Percentiles rank a stretch among this genome's conserved stretches.
phyloP scores from a whole-genome alignment of 2,329 filamentous ascomycete species.

The Trichoderma endophyticum region DNA sequence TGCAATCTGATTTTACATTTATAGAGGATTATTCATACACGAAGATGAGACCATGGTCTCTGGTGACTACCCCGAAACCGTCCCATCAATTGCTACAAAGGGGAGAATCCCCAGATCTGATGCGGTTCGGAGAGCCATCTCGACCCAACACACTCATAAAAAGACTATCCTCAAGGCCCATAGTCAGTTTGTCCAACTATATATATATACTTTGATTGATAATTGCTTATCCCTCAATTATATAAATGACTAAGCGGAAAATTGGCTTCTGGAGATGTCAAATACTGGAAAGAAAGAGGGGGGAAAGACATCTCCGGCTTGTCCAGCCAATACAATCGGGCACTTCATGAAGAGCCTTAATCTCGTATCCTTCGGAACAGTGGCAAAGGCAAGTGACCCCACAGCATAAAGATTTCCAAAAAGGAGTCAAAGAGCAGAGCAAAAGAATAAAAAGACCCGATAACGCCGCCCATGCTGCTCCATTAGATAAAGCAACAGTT shows the following conservation, averaged over 20 bases:
- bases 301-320: background rate
- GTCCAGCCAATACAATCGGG: background rate
- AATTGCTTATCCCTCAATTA: background rate
- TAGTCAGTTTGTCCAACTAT: background rate
- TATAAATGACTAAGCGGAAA: background rate
- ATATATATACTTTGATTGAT: background rate
- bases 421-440: background rate
- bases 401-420: background rate
- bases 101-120: background rate
- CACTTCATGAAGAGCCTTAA: no score
- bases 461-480: background rate
- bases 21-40: background rate
- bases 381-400: background rate
- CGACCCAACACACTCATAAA: background rate
- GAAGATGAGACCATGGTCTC: background rate
- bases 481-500: background rate
- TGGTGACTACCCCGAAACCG: background rate
- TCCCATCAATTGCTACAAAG: background rate
- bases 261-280: background rate
- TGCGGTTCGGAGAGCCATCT: background rate
- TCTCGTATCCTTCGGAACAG: background rate
- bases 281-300: background rate
- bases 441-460: background rate
- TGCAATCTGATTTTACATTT: background rate
- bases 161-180: background rate